Evolutionary conservation across 371 early-diverging fungal genomes (phyloP).

Genomic region (Thermomucor indicae-seudaticae): DNA sequence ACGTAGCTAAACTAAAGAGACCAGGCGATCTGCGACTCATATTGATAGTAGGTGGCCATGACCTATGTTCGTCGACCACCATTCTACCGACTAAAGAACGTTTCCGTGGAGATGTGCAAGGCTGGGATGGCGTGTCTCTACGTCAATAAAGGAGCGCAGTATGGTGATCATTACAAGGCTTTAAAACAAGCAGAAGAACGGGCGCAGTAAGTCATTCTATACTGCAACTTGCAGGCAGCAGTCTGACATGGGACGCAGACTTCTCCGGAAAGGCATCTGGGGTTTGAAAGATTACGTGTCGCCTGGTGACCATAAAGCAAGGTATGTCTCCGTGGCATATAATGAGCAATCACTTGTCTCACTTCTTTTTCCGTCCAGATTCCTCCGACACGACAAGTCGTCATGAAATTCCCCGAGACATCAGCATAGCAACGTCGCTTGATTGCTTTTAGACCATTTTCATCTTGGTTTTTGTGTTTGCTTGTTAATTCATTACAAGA

Average conservation of each 20-base stretch:
- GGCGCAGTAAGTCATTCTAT: constrained; percentile 52
- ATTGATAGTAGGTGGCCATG: constrained; percentile 55
- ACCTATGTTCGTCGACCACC: constrained; percentile 49
- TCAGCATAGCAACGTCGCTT: no score
- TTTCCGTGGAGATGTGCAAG: constrained; percentile 67
- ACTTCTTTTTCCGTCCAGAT: no score
- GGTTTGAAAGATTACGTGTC: constrained; percentile 31
- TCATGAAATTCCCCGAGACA: no score
- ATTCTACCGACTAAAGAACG: constrained; percentile 50
- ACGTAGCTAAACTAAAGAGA: constrained; percentile 8
- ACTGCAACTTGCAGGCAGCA: not conserved
- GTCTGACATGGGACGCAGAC: constrained; percentile 7
- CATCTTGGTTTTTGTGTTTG: no score
- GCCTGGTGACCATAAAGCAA: constrained; percentile 42
- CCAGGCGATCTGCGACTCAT: not conserved
- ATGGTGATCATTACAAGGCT: constrained; percentile 46
- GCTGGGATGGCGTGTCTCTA: constrained; percentile 70
- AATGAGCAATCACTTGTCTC: no score
- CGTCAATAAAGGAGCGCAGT: constrained; percentile 62
- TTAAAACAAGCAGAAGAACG: constrained; percentile 48
- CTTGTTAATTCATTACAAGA: no score
- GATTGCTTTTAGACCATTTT: no score
- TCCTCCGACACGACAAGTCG: no score
- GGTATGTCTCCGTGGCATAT: no score
- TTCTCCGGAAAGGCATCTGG: constrained; percentile 33